Base-by-base conservation (phyloP, 352 stramenopile species). In the Pythium utonaiense region DNA sequence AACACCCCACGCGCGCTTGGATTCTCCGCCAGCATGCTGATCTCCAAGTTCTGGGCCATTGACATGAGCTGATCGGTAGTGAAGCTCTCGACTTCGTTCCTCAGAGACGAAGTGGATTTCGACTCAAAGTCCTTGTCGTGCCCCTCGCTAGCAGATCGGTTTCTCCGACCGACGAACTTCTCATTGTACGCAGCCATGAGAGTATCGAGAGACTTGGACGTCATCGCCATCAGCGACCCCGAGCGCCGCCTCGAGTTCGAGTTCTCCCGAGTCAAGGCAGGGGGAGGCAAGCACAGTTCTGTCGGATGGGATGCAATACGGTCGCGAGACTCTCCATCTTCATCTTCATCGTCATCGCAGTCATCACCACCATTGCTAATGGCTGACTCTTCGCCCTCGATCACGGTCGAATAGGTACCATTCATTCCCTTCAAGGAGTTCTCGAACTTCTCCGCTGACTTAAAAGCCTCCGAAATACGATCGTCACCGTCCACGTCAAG, bases 31-130 rank as follows among this genome's bases (percentile, higher is more conserved):
- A 84, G 14, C 70, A 90, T 73, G 45, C 70, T 87, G 16, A 78
- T 67, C 54, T 89, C 77, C 57, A 93, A 70, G 51, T 88, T 93
- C 38, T 89, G 77, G 2, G 81, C 81, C 66, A 93, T 89, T 7
- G 81, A 80, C 41, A 86, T 75, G 51, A 93, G 71, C 51, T 93
- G 81, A 36, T 89, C 80, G 19, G 83, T 66, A 12, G 81, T 88
- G 28, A 91, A 91, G 33, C 88, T 91, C 64, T 93, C 84, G 16
- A 89, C 67, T 48, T 89, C 72, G 49, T 75, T 88, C 7, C 70
- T 73, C 40, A 83, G 27, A 1, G 63, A 57, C 16, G 57, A 56
- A 8, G 53, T 62, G 16, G 60, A 56, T 31, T 64, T 63, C 9
- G 55, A 53, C 41, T 64, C 56, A 19, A 69, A 60, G 16, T 73